Conservation (phyloP, 768 basidiomycete species). For the Gymnopilus dilepis region DNA sequence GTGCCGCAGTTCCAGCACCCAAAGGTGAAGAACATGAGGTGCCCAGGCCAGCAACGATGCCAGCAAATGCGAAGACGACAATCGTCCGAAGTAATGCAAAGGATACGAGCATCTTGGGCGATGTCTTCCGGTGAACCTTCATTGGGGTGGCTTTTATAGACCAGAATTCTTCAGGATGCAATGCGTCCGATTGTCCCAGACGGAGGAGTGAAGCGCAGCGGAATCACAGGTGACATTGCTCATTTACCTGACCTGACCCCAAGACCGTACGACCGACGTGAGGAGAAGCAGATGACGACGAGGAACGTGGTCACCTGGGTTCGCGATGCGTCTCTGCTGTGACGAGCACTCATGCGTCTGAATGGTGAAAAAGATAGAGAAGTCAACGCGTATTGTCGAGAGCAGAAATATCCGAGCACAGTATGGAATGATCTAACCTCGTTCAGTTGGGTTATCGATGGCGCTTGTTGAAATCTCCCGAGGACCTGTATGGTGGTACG, state of each 20-base stretch:
- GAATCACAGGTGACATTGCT: constrained; percentile 2
- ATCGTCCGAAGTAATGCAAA: constrained; percentile 8
- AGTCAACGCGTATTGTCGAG: not conserved
- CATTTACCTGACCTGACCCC: constrained; percentile 7
- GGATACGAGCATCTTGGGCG: constrained; percentile 12
- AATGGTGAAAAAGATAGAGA: not conserved
- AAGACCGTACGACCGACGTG: constrained; percentile 3
- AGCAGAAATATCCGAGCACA: constrained; percentile 1
- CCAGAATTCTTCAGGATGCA: not conserved
- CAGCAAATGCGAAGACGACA: constrained; percentile 14
- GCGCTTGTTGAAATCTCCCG: not conserved
- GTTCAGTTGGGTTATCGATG: not conserved
- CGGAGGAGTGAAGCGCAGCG: not conserved
- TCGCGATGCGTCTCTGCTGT: not conserved
- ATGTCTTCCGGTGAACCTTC: not conserved
- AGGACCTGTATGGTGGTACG: not conserved
- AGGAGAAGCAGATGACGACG: constrained; percentile 4
- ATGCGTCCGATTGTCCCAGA: not conserved
- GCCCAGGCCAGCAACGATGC: constrained; percentile 22
- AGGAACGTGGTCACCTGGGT: constrained; percentile 2
- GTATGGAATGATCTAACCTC: not conserved
- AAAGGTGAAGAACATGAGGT: constrained; percentile 23
- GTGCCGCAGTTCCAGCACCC: constrained; percentile 53
- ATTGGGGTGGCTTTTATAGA: not conserved
- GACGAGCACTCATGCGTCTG: constrained; percentile 2